Base-by-base conservation (phyloP, 805 yeast genomes). In the Pichia thaimueangensis region DNA sequence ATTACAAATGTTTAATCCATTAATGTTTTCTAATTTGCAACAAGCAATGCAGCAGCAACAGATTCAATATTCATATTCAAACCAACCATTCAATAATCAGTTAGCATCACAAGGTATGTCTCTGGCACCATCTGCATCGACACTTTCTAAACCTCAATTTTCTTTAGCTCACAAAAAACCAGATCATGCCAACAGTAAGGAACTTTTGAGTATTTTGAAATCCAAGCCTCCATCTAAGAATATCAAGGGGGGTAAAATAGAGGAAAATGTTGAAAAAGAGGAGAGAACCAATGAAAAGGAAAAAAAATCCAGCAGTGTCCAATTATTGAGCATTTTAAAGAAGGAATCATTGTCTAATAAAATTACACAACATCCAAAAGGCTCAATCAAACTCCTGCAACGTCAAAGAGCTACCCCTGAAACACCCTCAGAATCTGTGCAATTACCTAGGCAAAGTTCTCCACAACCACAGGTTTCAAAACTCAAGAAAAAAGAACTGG, bases 121-220 rank as follows among this genome's bases (percentile, higher is more conserved):
- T 16, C 7, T 33, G 28, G 60, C 62, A 6, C 67, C 67, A 23
- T 57, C 57, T 16, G 60, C 64, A 8, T 59, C 62, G 2, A 46
- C 61, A 3, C 52, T 64, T 29, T 55, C 53, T 35, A 63, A 57
- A 42, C 67, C 68, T n/a, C 53, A 54, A 13, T 54, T 60, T 41
- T 54, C 41, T 11, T 45, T 56, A 12, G 44, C 53, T 12, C 51
- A 53, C 41, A 50, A 50, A 27, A 56, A 58, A 37, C 55, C 64
- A n/a, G 59, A 57, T 30, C 60, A 54, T 41, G 50, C 62, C 1
- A 55, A 63, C 39, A 56, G 64, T 41, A 59, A 57, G 37, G 60
- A 62, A 44, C 38, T 64, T 24, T 44, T 64, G 41, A 55, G 59
- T 34, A 50, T 63, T 22, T 42, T 59, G 30, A 58, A 54, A 15